phyloP scores from a whole-genome alignment of 441 rosid species.

The Raphanus hybrid region DNA sequence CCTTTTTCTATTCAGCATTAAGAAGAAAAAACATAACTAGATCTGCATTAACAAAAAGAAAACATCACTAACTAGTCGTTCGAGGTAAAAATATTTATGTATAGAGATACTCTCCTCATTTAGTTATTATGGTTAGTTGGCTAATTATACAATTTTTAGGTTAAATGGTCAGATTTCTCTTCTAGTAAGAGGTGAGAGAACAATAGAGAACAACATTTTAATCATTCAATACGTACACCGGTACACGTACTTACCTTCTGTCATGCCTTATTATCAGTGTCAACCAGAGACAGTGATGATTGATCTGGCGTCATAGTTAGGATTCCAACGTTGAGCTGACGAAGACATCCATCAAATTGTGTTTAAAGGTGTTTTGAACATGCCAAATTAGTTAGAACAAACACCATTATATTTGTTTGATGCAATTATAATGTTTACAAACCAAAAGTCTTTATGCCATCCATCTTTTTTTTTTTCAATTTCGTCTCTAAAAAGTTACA shows the following conservation, averaged over 20 bases:
- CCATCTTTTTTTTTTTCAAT: neutral
- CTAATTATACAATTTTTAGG: too few relatives aligned
- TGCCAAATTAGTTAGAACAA: neutral
- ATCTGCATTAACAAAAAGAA: neutral
- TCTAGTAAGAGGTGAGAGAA: neutral
- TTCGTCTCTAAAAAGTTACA: neutral
- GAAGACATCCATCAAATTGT: slow-evolving; percentile 1
- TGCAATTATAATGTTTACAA: slow-evolving; percentile 16
- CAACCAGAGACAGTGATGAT: slow-evolving; percentile 28
- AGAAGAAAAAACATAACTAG: neutral
- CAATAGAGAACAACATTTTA: neutral
- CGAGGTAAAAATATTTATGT: neutral
- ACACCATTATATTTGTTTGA: neutral
- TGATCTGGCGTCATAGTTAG: slow-evolving; percentile 14
- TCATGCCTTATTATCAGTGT: slow-evolving; percentile 18
- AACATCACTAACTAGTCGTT: neutral
- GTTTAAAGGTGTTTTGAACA: neutral
- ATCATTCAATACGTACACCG: slow-evolving; percentile 5
- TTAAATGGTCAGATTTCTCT: too few relatives aligned
- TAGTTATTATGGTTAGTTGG: too few relatives aligned
- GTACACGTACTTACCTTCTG: slow-evolving; percentile 8
- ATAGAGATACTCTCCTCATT: too few relatives aligned
- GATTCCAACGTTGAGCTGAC: slow-evolving; percentile 12
- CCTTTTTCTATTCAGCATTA: neutral
- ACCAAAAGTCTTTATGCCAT: neutral